phyloP scores from a whole-genome alignment of 139 green algal genomes.

The Chlorella vulgaris region DNA sequence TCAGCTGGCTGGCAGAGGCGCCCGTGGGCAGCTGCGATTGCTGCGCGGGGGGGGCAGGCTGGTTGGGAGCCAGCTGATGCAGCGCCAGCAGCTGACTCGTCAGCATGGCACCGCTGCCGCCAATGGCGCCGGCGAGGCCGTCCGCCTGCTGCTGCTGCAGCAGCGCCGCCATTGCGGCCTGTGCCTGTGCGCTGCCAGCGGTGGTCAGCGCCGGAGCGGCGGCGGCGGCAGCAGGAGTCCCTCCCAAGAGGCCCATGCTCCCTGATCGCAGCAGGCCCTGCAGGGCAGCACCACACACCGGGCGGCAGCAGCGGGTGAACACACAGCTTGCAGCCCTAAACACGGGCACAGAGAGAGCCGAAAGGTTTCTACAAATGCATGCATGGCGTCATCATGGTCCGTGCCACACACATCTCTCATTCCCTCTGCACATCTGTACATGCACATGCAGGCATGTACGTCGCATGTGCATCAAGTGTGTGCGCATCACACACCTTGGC shows the following conservation, averaged over 20 bases:
- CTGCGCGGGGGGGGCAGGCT: constrained; percentile 4
- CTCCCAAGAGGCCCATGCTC: neutral
- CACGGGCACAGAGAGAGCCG: no score
- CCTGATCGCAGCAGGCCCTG: neutral
- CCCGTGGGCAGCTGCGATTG: neutral
- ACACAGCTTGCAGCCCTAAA: no score
- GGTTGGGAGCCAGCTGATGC: neutral
- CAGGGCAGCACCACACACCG: no score
- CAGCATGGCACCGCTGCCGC: neutral
- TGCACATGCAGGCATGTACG: neutral
- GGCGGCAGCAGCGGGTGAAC: no score
- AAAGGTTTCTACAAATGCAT: no score
- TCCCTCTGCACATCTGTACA: no score
- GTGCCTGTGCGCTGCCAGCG: neutral
- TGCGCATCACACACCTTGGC: constrained; percentile 28
- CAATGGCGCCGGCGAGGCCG: neutral
- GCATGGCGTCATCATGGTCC: no score
- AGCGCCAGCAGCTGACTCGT: constrained; percentile 18
- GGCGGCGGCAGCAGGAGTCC: neutral
- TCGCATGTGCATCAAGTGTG: no score
- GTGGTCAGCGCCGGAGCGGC: neutral
- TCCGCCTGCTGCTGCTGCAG: constrained; percentile 25
- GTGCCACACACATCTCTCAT: no score
- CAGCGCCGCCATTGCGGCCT: constrained; percentile 12
- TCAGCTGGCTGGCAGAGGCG: constrained; percentile 35